Conservation (phyloP, 768 basidiomycete genomes). For the Termitomyces bulborhizus region DNA sequence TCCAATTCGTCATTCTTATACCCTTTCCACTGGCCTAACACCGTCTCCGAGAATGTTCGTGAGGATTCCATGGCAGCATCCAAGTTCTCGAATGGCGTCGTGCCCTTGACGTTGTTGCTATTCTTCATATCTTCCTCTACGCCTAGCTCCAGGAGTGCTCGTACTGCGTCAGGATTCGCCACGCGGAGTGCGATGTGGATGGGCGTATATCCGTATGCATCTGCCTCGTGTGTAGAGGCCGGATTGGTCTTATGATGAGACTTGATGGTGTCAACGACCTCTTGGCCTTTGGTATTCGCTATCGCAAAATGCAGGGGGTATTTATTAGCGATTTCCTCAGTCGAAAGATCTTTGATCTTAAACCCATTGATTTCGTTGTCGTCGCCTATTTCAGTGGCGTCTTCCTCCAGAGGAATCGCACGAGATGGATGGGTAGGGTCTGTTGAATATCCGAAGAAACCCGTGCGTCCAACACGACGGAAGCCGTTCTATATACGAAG, state of each 20-base stretch:
- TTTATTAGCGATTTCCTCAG: neutral
- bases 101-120: neutral
- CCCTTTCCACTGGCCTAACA: slow-evolving; percentile 3
- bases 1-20: neutral
- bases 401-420: neutral
- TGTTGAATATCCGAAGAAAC: slow-evolving; percentile 9
- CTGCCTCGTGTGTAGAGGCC: neutral
- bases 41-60: slow-evolving; percentile 3
- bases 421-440: slow-evolving; percentile 5
- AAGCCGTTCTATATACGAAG: slow-evolving; percentile 5
- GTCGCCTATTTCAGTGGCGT: slow-evolving; percentile 1
- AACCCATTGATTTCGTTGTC: neutral
- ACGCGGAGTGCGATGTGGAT: neutral
- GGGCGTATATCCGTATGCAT: neutral
- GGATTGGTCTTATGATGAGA: neutral
- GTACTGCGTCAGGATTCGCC: neutral
- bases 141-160: neutral
- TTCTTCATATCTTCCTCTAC: slow-evolving; percentile 4
- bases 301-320: slow-evolving; percentile 3
- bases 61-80: neutral
- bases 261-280: neutral
- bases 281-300: neutral
- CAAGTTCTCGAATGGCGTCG: slow-evolving; percentile 3
- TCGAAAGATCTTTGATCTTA: neutral
- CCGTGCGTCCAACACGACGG: slow-evolving; percentile 8